phyloP scores from a whole-genome alignment of 2,329 filamentous ascomycete species.

The Pseudogymnoascus sp. region DNA sequence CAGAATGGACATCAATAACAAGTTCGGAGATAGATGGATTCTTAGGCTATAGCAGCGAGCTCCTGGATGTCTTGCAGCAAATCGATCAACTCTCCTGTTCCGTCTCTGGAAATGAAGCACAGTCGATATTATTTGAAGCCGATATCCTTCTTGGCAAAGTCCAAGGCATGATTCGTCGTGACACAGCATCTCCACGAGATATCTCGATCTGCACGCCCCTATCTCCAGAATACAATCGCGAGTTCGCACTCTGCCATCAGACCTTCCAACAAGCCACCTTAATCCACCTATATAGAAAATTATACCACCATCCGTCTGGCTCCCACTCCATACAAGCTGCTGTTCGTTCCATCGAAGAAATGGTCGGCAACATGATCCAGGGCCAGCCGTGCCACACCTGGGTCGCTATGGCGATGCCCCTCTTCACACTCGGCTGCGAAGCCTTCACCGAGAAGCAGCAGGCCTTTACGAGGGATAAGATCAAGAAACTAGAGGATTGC shows the following conservation, averaged over 20 bases:
- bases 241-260: conserved; percentile 19
- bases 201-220: conserved; percentile 14
- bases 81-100: conserved; percentile 16
- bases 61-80: conserved; percentile 18
- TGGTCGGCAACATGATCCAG: conserved; percentile 17
- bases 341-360: conserved; percentile 13
- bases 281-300: conserved; percentile 17
- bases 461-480: background rate
- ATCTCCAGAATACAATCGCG: conserved; percentile 12
- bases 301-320: conserved; percentile 17
- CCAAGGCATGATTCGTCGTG: conserved; percentile 16
- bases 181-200: conserved; percentile 12
- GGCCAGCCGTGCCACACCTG: conserved; percentile 17
- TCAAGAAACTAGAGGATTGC: background rate
- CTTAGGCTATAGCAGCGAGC: conserved; percentile 21
- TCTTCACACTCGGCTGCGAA: conserved; percentile 21
- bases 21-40: conserved; percentile 18
- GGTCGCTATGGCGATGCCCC: conserved; percentile 23
- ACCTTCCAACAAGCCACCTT: conserved; percentile 21
- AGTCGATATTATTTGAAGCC: conserved; percentile 12
- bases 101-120: background rate
- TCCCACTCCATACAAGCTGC: background rate
- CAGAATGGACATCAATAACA: background rate
- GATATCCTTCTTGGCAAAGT: conserved; percentile 19
- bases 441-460: conserved; percentile 17